Evolutionary conservation across 176 grass and related monocot genomes (phyloP), one percentile per base, ranked within the genome.

Genomic region (Oryza longistaminata): DNA sequence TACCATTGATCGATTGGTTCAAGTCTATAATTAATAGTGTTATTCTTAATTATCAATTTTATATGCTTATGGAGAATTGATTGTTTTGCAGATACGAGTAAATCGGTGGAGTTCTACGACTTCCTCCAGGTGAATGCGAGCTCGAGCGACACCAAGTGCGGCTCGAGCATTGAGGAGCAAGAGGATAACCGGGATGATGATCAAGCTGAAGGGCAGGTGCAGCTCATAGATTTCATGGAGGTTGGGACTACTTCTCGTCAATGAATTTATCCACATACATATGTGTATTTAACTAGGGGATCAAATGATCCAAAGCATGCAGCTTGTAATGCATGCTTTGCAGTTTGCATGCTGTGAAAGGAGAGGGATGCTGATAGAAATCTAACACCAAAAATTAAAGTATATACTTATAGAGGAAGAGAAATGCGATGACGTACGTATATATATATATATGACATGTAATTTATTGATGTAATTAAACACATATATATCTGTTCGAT

Each of bases 211-310:
- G 82, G 76, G 64, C 75, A 81, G 50, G 80, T 85, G 66, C 64
- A 58, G 46, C 93, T 97, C 85, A 97, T 97, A 88, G 92, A 97
- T 92, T 97, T 97, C 81, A 79, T 97, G 86, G 88, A 94, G 69
- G 88, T 97, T 91, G 94, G 94, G 68, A 70, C 83, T 73, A 84
- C 92, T 92, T 82, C 75, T 66, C 82, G 25, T 60, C 84, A 73
- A 67, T 92, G 90, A 88, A 88, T 74, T 87, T 90, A 81, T 87
- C 13, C 58, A 24, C 58, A 22, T 82, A 68, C 70, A 64, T 84
- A 76, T 80, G 73, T 75, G 67, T 84, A 90, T 87, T 91, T 91
- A 87, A 87, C 70, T 91, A 91, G 85, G 85, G 48, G 64, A 53
- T 75, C 52, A 55, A 55, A 55, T 21, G 52, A 21, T 87, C 81